A percentile compares a stretch with the other conserved stretches of the same genome.
Conservation (phyloP, 305 asterid species). For the Fraxinus ornus region DNA sequence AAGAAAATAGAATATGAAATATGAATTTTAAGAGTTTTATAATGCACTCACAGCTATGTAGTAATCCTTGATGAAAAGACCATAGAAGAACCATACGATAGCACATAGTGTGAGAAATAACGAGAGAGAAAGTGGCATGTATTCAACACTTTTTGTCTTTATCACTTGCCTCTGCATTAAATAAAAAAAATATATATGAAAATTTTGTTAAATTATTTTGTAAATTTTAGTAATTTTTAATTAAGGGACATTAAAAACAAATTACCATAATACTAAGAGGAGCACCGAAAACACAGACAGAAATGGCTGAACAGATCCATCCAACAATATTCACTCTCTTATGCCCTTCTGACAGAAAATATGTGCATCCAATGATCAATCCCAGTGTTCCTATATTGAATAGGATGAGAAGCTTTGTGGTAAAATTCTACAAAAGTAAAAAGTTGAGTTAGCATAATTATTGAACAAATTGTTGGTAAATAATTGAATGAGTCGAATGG, state of each 20-base stretch:
- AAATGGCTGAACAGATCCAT: constrained; percentile 75
- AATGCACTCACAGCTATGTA: constrained; percentile 61
- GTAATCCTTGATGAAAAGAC: constrained; percentile 55
- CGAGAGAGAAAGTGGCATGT: constrained; percentile 70
- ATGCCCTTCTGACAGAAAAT: constrained; percentile 13
- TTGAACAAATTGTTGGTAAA: not conserved
- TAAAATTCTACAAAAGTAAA: constrained; percentile 41
- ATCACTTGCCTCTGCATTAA: constrained; percentile 59
- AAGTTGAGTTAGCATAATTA: not conserved
- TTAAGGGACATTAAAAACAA: too few species aligned
- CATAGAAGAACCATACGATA: constrained; percentile 74
- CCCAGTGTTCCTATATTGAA: constrained; percentile 47
- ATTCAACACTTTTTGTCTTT: constrained; percentile 70
- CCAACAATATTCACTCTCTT: constrained; percentile 50
- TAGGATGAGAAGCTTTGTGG: constrained; percentile 41
- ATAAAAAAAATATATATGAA: not conserved
- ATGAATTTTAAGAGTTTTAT: not conserved
- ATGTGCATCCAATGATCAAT: constrained; percentile 32
- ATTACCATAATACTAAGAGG: constrained; percentile 80
- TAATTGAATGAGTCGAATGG: not conserved
- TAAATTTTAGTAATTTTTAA: not conserved
- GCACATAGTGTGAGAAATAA: constrained; percentile 73
- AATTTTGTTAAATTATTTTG: not conserved
- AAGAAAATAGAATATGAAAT: not conserved
- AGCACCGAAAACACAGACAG: constrained; percentile 66